phyloP scores from a whole-genome alignment of 1,284 basidiomycete genomes.

The Moesziomyces sp. region DNA sequence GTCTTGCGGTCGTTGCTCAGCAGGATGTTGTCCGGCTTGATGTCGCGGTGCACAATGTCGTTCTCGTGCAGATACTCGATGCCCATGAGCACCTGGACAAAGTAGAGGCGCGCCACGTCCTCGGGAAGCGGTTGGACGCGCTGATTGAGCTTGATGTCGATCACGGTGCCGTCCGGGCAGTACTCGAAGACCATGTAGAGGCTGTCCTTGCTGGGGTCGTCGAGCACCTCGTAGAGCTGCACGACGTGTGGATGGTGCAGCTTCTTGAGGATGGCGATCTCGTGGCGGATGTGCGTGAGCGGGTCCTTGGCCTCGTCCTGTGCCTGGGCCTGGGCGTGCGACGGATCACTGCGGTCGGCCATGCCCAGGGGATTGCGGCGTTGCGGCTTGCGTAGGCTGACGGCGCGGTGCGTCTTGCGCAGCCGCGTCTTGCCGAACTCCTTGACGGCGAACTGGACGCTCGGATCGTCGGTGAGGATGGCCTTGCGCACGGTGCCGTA shows the following conservation, averaged over 20 bases:
- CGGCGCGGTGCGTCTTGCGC: constrained; percentile 47
- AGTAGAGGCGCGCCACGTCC: constrained; percentile 70
- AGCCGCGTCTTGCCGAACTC: constrained; percentile 66
- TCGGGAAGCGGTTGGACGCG: constrained; percentile 62
- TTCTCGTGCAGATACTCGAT: constrained; percentile 73
- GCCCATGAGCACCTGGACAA: constrained; percentile 72
- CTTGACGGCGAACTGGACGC: constrained; percentile 55
- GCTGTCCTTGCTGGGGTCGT: constrained; percentile 71
- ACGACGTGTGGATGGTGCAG: constrained; percentile 69
- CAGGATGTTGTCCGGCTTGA: constrained; percentile 73
- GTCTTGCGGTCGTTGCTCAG: constrained; percentile 70
- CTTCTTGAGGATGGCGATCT: constrained; percentile 64
- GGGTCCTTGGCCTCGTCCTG: constrained; percentile 53
- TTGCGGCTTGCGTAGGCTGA: constrained; percentile 28
- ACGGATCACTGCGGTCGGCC: constrained; percentile 13
- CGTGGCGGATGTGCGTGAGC: constrained; percentile 59
- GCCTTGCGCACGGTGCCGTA: constrained; percentile 63
- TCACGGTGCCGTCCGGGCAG: constrained; percentile 70
- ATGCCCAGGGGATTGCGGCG: neutral
- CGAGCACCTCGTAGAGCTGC: constrained; percentile 72
- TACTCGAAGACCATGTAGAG: constrained; percentile 70
- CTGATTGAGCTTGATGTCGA: constrained; percentile 68
- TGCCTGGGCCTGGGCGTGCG: neutral
- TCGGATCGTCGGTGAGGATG: constrained; percentile 43
- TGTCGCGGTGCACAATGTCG: constrained; percentile 71